Percentiles rank a stretch among this genome's conserved stretches.
Evolutionary conservation across 2,329 filamentous ascomycete genomes (phyloP).

Genomic region (Clonostachys solani): DNA sequence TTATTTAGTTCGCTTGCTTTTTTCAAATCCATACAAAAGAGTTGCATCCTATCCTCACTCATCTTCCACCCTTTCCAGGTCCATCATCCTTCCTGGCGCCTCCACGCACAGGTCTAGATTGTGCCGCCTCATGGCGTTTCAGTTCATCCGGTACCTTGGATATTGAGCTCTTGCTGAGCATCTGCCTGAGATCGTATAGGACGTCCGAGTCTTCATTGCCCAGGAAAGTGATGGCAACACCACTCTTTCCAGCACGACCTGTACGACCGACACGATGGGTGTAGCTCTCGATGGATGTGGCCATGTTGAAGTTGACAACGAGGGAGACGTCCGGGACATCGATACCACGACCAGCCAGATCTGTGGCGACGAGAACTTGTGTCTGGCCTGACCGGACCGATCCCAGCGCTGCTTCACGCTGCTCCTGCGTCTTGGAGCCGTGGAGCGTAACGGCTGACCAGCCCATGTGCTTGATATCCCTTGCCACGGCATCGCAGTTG

Average conservation of each 20-base stretch:
- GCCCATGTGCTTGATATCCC: slow-evolving; percentile 92
- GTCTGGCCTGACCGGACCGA: slow-evolving; percentile 77
- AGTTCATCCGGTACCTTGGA: slow-evolving; percentile 90
- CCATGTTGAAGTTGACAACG: slow-evolving; percentile 99
- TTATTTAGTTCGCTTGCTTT: neutral
- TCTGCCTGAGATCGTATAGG: slow-evolving; percentile 92
- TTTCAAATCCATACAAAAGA: neutral
- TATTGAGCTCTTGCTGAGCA: slow-evolving; percentile 85
- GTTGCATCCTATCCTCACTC: too few relatives aligned
- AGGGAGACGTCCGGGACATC: slow-evolving; percentile 92
- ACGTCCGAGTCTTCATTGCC: slow-evolving; percentile 87
- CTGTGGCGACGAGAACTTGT: slow-evolving; percentile 90
- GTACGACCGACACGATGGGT: slow-evolving; percentile 96
- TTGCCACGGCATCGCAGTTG: slow-evolving; percentile 92
- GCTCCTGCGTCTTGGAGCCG: slow-evolving; percentile 95
- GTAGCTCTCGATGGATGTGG: slow-evolving; percentile 85
- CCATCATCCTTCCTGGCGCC: slow-evolving; percentile 19
- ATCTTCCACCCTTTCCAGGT: neutral
- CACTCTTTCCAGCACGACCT: slow-evolving; percentile 93
- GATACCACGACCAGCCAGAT: slow-evolving; percentile 94
- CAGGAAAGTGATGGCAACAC: slow-evolving; percentile 93
- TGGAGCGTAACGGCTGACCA: slow-evolving; percentile 88
- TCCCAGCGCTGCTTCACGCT: slow-evolving; percentile 87
- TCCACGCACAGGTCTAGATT: slow-evolving; percentile 63
- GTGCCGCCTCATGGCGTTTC: slow-evolving; percentile 83